phyloP scores from a whole-genome alignment of 2,329 filamentous ascomycete genomes.

The Diaporthe sp. region DNA sequence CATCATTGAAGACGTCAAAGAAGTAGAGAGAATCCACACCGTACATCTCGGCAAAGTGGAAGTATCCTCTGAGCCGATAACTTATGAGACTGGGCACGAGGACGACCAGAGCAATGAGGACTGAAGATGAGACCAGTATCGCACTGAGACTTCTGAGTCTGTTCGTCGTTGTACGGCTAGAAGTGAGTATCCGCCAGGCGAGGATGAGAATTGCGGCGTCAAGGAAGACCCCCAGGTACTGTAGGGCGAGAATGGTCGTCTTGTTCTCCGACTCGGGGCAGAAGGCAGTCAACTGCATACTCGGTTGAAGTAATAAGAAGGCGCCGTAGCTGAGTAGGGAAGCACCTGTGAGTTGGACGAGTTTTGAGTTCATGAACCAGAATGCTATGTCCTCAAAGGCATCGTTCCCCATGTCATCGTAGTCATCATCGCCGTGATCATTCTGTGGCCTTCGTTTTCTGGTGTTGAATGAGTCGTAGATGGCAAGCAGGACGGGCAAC shows the following conservation, averaged over 20 bases:
- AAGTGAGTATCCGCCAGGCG: slow-evolving; percentile 65
- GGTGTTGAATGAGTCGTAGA: slow-evolving; percentile 59
- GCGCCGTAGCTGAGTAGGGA: slow-evolving; percentile 59
- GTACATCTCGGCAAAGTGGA: slow-evolving; percentile 28
- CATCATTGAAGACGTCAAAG: slow-evolving; percentile 64
- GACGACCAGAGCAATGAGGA: slow-evolving; percentile 55
- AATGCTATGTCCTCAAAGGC: slow-evolving; percentile 61
- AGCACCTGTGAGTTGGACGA: slow-evolving; percentile 53
- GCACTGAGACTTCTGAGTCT: slow-evolving; percentile 61
- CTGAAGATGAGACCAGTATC: slow-evolving; percentile 57
- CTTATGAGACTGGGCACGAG: slow-evolving; percentile 53
- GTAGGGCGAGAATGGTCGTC: slow-evolving; percentile 54
- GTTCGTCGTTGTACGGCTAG: slow-evolving; percentile 62
- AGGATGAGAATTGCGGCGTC: slow-evolving; percentile 63
- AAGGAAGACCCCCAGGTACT: slow-evolving; percentile 59
- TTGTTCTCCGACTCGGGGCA: slow-evolving; percentile 62
- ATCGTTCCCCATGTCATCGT: slow-evolving; percentile 59
- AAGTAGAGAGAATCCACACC: slow-evolving; percentile 59
- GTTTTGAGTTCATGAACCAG: slow-evolving; percentile 61
- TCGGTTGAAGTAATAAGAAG: slow-evolving; percentile 55
- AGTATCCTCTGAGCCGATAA: slow-evolving; percentile 28
- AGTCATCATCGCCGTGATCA: slow-evolving; percentile 58
- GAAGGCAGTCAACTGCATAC: slow-evolving; percentile 63
- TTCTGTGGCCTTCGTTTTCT: slow-evolving; percentile 45
- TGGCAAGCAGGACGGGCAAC: slow-evolving; percentile 59